Conservation (phyloP, 2,329 filamentous ascomycete genomes). For the Aspergillus ibericus region DNA sequence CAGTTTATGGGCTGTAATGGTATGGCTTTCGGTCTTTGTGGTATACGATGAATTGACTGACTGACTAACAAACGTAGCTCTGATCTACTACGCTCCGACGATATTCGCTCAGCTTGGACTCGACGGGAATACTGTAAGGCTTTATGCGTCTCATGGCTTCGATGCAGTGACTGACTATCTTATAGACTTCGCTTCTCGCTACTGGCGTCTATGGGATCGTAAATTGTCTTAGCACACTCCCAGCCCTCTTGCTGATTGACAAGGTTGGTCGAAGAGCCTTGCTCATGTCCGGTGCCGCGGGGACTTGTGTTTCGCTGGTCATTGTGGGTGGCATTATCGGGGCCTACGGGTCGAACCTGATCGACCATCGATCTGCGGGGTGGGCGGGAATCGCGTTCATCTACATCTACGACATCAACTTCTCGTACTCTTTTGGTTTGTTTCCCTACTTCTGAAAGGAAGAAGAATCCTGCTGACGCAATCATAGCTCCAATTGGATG, state of each 20-base stretch:
- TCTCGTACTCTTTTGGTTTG: slow-evolving; percentile 41
- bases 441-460: not conserved
- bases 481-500: slow-evolving; percentile 37
- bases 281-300: slow-evolving; percentile 38
- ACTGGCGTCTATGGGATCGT: slow-evolving; percentile 42
- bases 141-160: not conserved
- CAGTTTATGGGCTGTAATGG: slow-evolving; percentile 52
- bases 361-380: slow-evolving; percentile 32
- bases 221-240: slow-evolving; percentile 38
- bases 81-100: slow-evolving; percentile 52
- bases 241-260: slow-evolving; percentile 38
- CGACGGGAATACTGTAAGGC: slow-evolving; percentile 30
- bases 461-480: not conserved
- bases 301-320: slow-evolving; percentile 37
- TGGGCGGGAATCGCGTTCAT: slow-evolving; percentile 42
- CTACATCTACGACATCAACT: slow-evolving; percentile 41
- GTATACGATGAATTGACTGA: too few species aligned
- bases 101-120: slow-evolving; percentile 50
- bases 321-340: slow-evolving; percentile 38
- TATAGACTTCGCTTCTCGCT: slow-evolving; percentile 34
- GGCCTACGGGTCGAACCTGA: slow-evolving; percentile 30
- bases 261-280: slow-evolving; percentile 34
- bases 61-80: slow-evolving; percentile 23
- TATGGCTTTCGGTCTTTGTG: slow-evolving; percentile 4
- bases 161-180: not conserved